These are phyloP conservation scores for Kockiozyma suomiensis DNA, from an alignment of 805 yeast species.

Conservation along the genomic window DNA sequence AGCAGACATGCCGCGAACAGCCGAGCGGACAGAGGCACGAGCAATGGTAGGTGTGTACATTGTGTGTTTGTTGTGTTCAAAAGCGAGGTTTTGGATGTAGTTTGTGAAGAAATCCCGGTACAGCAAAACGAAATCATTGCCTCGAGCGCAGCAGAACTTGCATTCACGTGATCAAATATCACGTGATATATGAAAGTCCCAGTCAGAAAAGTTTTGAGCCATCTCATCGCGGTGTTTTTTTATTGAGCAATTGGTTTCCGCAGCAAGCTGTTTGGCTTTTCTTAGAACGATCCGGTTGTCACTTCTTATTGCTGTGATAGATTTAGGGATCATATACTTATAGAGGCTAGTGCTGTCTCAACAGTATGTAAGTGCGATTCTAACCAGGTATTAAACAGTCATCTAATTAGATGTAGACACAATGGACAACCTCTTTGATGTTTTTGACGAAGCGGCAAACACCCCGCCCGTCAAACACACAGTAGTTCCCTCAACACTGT, in stretches of 20 bases:
- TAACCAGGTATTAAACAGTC: too few relatives aligned
- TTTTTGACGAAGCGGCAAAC: conserved; percentile 39
- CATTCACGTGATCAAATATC: background rate
- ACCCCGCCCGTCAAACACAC: conserved; percentile 28
- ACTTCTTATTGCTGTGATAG: background rate
- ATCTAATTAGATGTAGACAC: background rate
- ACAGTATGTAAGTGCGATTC: background rate
- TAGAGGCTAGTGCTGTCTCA: too few relatives aligned
- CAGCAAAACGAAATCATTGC: background rate
- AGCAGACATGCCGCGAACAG: conserved; percentile 13
- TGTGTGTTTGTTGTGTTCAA: background rate
- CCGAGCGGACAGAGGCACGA: conserved; percentile 21
- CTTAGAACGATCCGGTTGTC: too few relatives aligned
- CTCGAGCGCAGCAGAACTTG: background rate
- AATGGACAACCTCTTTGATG: conserved; percentile 40
- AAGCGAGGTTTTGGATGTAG: background rate
- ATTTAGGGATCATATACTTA: too few relatives aligned
- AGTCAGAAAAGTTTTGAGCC: conserved; percentile 8
- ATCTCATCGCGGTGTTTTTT: background rate
- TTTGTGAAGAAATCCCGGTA: background rate
- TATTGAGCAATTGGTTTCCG: background rate
- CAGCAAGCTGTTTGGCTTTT: too few relatives aligned
- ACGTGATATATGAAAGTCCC: background rate
- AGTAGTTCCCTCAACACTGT: background rate
- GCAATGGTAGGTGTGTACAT: conserved; percentile 28